Percentiles rank a stretch among this genome's conserved stretches.
phyloP scores from a whole-genome alignment of 1,284 basidiomycete genomes.

The Tylopilus orsonianus region DNA sequence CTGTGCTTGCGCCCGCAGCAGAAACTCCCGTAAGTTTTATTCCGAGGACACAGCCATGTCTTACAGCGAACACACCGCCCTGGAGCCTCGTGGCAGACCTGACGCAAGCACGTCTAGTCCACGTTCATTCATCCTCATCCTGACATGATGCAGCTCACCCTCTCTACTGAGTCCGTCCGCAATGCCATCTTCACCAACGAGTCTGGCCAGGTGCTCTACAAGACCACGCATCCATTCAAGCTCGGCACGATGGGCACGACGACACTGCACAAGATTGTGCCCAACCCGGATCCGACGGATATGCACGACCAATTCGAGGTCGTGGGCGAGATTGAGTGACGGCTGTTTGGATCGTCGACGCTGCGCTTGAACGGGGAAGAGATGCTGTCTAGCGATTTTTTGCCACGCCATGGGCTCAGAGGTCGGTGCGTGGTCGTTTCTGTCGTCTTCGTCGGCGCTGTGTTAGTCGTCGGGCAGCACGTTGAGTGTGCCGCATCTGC shows the following conservation, averaged over 20 bases:
- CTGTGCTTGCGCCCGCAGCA: too few relatives aligned
- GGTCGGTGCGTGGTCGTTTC: constrained; percentile 20
- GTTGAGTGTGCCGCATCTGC: too few relatives aligned
- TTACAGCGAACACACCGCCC: too few relatives aligned
- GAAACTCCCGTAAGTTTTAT: too few relatives aligned
- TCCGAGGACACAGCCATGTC: too few relatives aligned
- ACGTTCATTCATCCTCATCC: too few relatives aligned
- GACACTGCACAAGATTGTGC: constrained; percentile 26
- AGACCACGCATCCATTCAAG: constrained; percentile 24
- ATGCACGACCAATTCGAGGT: constrained; percentile 30
- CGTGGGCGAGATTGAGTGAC: constrained; percentile 32
- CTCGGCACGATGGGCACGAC: not conserved
- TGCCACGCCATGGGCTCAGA: constrained; percentile 22
- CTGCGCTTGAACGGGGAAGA: constrained; percentile 19
- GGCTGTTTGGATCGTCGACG: constrained; percentile 23
- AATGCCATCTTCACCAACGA: constrained; percentile 24
- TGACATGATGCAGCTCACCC: constrained; percentile 26
- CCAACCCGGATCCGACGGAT: constrained; percentile 24
- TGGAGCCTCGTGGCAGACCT: too few relatives aligned
- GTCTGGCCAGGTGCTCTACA: constrained; percentile 32
- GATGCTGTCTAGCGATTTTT: constrained; percentile 29
- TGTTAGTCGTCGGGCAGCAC: too few relatives aligned
- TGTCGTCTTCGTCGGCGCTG: not conserved
- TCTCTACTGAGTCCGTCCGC: constrained; percentile 24
- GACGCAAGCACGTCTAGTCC: too few relatives aligned